Evolutionary conservation across 768 basidiomycete genomes (phyloP), one percentile per base, ranked within the genome.

Genomic region (Russula vinacea): DNA sequence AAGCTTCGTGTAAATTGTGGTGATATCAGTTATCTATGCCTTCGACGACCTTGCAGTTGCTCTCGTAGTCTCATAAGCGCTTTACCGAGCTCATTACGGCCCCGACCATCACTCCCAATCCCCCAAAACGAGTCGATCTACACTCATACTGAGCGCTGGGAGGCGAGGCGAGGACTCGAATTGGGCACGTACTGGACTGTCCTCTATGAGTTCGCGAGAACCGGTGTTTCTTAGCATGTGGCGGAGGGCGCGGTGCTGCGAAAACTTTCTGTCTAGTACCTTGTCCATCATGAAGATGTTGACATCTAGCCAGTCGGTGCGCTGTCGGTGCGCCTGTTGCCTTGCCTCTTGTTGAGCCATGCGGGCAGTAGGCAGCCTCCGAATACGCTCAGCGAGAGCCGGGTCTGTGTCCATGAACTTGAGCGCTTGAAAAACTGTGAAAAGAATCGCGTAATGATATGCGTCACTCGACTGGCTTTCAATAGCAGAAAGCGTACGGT

Each of bases 121-220:
- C 78, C 79, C 78, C 78, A 80, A 67, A 79, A 78, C 52, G 74
- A 71, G 64, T 79, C 78, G 56, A 73, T 72, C 70, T 71, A 70
- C 1, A 72, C 72, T 39, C 58, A 71, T 2, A 11, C 5, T 70
- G 64, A 62, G 54, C 13, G n/a, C n/a, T n/a, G n/a, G n/a, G n/a
- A 2, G 13, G 8, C 9, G n/a, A 19, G 24, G 14, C 40, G 17
- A 37, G 19, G 24, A 35, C 11, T 49, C 9, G 39, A 56, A 5
- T 11, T 24, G 19, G 24, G 32, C 32, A n/a, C 52, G 45, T 62
- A 68, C 70, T 66, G 62, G 61, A 56, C 78, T 74, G 61, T 77
- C 74, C 70, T 79, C 75, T 39, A 76, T 72, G 32, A 79, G 73
- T 47, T 76, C 73, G 40, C 77, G 76, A 52, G 67, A 67, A n/a